A percentile compares a stretch with the other conserved stretches of the same genome.
Conservation (phyloP, 306 rosid genomes). For the Quercus gilva region DNA sequence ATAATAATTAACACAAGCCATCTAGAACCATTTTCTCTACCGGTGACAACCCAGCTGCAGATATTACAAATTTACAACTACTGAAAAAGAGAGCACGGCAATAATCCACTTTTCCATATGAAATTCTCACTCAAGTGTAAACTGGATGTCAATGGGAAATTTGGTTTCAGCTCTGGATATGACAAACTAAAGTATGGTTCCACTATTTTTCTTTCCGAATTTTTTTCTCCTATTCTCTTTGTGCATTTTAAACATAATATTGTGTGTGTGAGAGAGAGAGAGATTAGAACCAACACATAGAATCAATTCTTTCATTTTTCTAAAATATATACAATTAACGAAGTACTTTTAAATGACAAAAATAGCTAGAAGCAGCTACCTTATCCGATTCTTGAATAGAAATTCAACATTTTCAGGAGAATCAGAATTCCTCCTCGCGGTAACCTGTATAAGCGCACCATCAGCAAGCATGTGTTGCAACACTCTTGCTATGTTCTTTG, state of each 20-base stretch:
- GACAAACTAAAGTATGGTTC: too few relatives aligned
- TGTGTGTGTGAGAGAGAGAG: neutral
- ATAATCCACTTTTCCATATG: neutral
- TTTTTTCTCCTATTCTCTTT: too few relatives aligned
- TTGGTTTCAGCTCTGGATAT: too few relatives aligned
- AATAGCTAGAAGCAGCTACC: slow-evolving; percentile 26
- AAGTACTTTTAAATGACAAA: neutral
- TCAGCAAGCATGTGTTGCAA: slow-evolving; percentile 75
- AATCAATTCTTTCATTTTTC: neutral
- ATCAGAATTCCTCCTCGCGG: slow-evolving; percentile 61
- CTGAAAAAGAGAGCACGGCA: neutral
- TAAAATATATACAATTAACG: neutral
- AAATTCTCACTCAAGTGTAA: neutral
- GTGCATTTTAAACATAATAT: too few relatives aligned
- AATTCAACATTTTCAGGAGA: slow-evolving; percentile 60
- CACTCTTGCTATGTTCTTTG: slow-evolving; percentile 81
- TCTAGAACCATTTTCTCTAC: neutral
- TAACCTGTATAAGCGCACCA: slow-evolving; percentile 70
- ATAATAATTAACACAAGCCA: neutral
- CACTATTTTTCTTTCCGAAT: too few relatives aligned
- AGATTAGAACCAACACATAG: neutral
- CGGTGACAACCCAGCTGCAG: neutral
- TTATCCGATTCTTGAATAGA: slow-evolving; percentile 69
- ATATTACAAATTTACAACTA: neutral
- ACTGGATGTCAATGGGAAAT: too few relatives aligned